phyloP scores from a whole-genome alignment of 805 yeast genomes.

The Wickerhamomyces bovis region DNA sequence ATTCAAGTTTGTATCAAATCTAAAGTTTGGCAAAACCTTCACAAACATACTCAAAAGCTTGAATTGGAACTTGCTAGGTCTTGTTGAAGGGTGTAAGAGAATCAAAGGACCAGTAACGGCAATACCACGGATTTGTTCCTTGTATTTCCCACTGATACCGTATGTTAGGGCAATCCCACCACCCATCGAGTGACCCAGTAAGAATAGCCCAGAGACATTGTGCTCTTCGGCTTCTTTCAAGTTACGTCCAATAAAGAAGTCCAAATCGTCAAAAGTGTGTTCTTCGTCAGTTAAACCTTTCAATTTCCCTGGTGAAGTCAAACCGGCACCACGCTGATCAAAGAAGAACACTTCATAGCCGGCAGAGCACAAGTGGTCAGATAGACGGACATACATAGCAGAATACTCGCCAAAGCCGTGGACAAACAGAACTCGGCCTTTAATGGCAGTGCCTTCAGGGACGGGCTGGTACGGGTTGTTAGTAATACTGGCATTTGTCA shows the following conservation, averaged over 20 bases:
- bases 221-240: conserved; percentile 27
- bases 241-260: conserved; percentile 45
- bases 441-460: conserved; percentile 28
- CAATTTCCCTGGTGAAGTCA: conserved; percentile 47
- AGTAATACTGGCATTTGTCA: neutral
- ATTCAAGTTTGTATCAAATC: conserved; percentile 49
- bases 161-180: conserved; percentile 67
- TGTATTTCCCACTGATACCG: conserved; percentile 47
- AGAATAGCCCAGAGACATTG: conserved; percentile 34
- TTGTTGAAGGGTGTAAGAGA: conserved; percentile 48
- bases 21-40: conserved; percentile 39
- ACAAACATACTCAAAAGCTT: conserved; percentile 36
- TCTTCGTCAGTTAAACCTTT: conserved; percentile 54
- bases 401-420: conserved; percentile 71
- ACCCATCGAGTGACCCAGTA: conserved; percentile 79
- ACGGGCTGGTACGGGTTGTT: conserved; percentile 18
- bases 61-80: conserved; percentile 43
- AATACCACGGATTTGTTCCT: conserved; percentile 39
- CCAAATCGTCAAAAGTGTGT: conserved; percentile 53
- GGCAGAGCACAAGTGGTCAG: conserved; percentile 42
- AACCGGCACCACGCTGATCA: conserved; percentile 75
- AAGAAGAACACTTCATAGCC: conserved; percentile 67
- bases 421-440: conserved; percentile 53
- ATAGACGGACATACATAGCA: conserved; percentile 40
- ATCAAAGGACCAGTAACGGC: conserved; percentile 57